Evolutionary conservation across 2,329 filamentous ascomycete genomes (phyloP), one percentile per base, ranked within the genome.

Genomic region (Seiridium cupressi): DNA sequence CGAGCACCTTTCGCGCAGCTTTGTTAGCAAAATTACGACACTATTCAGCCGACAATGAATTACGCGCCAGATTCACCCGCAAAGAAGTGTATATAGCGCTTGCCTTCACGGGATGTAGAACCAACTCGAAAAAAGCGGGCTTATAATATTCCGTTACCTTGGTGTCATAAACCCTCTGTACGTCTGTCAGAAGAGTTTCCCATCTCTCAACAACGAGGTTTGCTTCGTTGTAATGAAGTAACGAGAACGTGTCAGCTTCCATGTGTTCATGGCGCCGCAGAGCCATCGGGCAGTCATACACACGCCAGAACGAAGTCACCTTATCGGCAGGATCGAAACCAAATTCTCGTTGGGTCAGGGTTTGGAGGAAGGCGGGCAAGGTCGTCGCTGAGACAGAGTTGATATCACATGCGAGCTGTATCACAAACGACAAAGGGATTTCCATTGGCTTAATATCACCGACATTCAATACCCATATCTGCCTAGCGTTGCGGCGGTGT

Each of bases 301-400:
- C 13, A 9, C 32, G 38, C 36, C 36, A 44, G 9, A 31, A n/a
- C 9, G 51, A 32, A 18, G 38, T 38, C 9, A 55, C 36, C 5
- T 55, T 13, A 13, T 44, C 2, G n/a, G 13, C 36, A 5, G 32
- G 13, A 18, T 5, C 18, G 0, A 71, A 54, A 9, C 51, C 35
- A 35, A 44, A 55, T 3, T 26, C 34, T 9, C 18, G 35, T 18
- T 5, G 5, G 10, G 51, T 36, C 3, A 55, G 7, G 34, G 26
- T 44, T 11, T 26, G 36, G 8, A 31, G 31, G 13, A 42, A 55
- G 5, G 8, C 18, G 13, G n/a, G 74, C 0, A 84, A 55, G 0
- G 61, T 64, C 1, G 70, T 57, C 1, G 69, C 76, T 5, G 78
- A 81, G 34, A 82, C 74, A 1, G 70, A 71, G 5, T 78, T 70